phyloP scores from a whole-genome alignment of 2,329 filamentous ascomycete genomes.

The Botryosphaeria agaves region DNA sequence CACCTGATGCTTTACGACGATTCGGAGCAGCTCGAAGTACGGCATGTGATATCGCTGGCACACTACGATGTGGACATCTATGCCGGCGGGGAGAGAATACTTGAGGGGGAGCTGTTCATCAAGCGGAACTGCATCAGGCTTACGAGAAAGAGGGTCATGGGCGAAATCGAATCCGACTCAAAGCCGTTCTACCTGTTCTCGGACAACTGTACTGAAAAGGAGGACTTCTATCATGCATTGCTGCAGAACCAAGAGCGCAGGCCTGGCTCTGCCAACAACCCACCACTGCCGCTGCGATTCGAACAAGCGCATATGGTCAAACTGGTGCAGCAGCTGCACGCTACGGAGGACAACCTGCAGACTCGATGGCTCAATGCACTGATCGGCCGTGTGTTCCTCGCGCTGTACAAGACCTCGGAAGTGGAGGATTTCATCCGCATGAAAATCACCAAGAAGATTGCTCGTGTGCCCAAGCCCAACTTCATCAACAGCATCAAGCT shows the following conservation, averaged over 20 bases:
- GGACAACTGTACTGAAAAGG: constrained; percentile 88
- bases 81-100: constrained; percentile 54
- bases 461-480: constrained; percentile 76
- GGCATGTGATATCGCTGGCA: constrained; percentile 84
- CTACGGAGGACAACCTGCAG: constrained; percentile 77
- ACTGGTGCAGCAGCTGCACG: constrained; percentile 78
- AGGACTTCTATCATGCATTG: constrained; percentile 94
- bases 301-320: constrained; percentile 76
- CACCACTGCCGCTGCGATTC: constrained; percentile 57
- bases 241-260: constrained; percentile 66
- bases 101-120: constrained; percentile 88
- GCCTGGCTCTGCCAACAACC: constrained; percentile 35
- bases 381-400: constrained; percentile 74
- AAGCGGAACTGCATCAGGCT: constrained; percentile 83
- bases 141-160: constrained; percentile 43
- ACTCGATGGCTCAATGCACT: constrained; percentile 90
- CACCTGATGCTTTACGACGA: constrained; percentile 98
- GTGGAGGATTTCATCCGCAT: constrained; percentile 62
- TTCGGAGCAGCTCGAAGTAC: constrained; percentile 83
- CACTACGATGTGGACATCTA: constrained; percentile 78
- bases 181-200: constrained; percentile 91
- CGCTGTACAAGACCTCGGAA: constrained; percentile 68
- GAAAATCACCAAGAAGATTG: constrained; percentile 93
- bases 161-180: constrained; percentile 43
- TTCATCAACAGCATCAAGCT: constrained; percentile 79